Evolutionary conservation across 768 basidiomycete species (phyloP), one percentile per base, ranked within the genome.

Genomic region (Suillus cothurnatus): DNA sequence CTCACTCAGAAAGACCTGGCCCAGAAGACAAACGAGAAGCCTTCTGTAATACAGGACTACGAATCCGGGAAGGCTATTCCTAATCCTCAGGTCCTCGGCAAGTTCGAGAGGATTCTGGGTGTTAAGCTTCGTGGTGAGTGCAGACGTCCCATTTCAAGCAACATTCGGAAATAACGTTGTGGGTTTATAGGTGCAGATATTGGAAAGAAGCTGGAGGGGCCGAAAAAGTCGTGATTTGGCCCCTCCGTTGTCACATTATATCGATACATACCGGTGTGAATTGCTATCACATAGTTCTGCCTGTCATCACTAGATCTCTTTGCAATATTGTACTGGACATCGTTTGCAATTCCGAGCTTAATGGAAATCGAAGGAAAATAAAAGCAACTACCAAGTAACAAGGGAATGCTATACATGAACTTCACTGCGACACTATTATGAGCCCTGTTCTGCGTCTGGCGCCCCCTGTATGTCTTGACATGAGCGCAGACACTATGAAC

Each of bases 1-100:
- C 73, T 95, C 61, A 90, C 94, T 12, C 96, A 98, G 78, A 97
- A 96, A 79, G 95, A 97, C 58, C 80, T 97, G 45, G 96, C 95
- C 14, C 89, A 90, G 74, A 94, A 93, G 82, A 87, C 95, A 72
- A 98, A 97, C 76, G 94, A 95, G 81, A 96, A 95, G 77, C 93
- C 91, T 36, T 90, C 91, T 57, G 82, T 95, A 60, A 80, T 94
- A 41, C 91, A 94, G 76, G 95, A 95, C 71, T 94, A 97, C 75
- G 95, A 97, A 77, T 84, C 90, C 4, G 89, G 93, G 63, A 90
- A 87, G 77, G 95, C 95, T 38, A 86, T 94, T 45, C 95, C 95
- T 36, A 95, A 90, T 72, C 79, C 91, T 49, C 91, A 94, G 73
- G 88, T 97, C 71, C 87, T 98, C 38, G 82, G 84, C 63, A 97